phyloP scores from a whole-genome alignment of 805 yeast species.

The Metschnikowia corniflorae region DNA sequence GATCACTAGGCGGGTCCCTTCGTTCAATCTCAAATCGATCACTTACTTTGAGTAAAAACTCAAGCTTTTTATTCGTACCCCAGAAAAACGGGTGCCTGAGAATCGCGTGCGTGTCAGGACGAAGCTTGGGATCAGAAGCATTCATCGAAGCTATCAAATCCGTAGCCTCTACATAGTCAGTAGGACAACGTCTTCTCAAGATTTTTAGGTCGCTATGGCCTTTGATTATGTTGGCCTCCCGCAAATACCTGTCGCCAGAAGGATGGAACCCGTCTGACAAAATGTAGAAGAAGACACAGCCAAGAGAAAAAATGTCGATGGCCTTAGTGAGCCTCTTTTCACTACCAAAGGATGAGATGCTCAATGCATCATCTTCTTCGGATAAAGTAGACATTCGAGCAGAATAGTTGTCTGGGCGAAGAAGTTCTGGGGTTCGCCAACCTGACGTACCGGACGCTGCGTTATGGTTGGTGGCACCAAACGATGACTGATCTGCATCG shows the following conservation, averaged over 20 bases:
- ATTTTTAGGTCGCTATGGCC: conserved; percentile 52
- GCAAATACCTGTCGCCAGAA: conserved; percentile 83
- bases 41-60: conserved; percentile 80
- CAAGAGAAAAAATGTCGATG: conserved; percentile 89
- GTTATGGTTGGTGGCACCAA: conserved; percentile 85
- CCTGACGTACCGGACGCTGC: conserved; percentile 94
- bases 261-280: conserved; percentile 86
- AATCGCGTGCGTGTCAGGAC: conserved; percentile 70
- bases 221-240: conserved; percentile 85
- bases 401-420: conserved; percentile 42
- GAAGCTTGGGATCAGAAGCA: conserved; percentile 52
- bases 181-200: conserved; percentile 40
- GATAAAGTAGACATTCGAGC: conserved; percentile 32
- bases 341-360: conserved; percentile 17
- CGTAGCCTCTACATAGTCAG: conserved; percentile 58
- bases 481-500: conserved; percentile 89
- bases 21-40: conserved; percentile 86
- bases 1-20: conserved; percentile 70
- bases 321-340: conserved; percentile 77
- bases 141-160: conserved; percentile 77
- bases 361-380: conserved; percentile 11
- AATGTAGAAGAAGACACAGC: conserved; percentile 89
- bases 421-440: conserved; percentile 95
- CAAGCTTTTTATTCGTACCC: conserved; percentile 68
- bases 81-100: conserved; percentile 89